phyloP scores from a whole-genome alignment of 441 rosid genomes.

The Cnidoscolus chayamansa region DNA sequence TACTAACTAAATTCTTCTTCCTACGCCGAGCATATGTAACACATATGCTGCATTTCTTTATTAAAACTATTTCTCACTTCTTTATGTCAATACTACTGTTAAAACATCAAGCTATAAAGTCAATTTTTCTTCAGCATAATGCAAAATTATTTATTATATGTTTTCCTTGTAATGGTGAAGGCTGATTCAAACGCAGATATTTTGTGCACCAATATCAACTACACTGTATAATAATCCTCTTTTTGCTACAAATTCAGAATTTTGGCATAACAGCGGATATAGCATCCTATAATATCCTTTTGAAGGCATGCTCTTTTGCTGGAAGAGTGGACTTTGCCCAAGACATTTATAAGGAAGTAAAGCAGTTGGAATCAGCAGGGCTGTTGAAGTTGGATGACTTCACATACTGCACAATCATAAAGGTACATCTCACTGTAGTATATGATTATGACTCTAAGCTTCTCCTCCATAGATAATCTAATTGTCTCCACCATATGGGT shows the following conservation, averaged over 20 bases:
- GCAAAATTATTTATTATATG: not conserved
- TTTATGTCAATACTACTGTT: not conserved
- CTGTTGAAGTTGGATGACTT: slow-evolving; percentile 68
- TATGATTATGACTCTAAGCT: not conserved
- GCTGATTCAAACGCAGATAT: slow-evolving; percentile 9
- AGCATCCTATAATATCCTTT: slow-evolving; percentile 83
- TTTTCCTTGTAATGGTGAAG: not conserved
- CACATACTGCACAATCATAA: slow-evolving; percentile 89
- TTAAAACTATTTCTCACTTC: not conserved
- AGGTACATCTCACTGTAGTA: slow-evolving; percentile 44
- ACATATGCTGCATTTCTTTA: not conserved
- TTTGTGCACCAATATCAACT: not conserved
- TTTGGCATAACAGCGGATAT: slow-evolving; percentile 61
- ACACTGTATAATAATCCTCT: slow-evolving; percentile 12
- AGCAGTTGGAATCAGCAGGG: slow-evolving; percentile 63
- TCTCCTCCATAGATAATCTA: slow-evolving; percentile 1
- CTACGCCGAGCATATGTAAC: no score
- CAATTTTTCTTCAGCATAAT: not conserved
- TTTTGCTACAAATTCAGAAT: slow-evolving; percentile 46
- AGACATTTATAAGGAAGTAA: slow-evolving; percentile 71
- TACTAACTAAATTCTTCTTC: no score
- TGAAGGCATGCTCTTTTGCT: slow-evolving; percentile 89
- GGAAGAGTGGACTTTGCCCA: slow-evolving; percentile 85
- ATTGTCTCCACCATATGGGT: not conserved
- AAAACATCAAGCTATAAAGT: not conserved